Evolutionary conservation across 257 asterid genomes (phyloP).

Genomic region (Solanum paucissectum): DNA sequence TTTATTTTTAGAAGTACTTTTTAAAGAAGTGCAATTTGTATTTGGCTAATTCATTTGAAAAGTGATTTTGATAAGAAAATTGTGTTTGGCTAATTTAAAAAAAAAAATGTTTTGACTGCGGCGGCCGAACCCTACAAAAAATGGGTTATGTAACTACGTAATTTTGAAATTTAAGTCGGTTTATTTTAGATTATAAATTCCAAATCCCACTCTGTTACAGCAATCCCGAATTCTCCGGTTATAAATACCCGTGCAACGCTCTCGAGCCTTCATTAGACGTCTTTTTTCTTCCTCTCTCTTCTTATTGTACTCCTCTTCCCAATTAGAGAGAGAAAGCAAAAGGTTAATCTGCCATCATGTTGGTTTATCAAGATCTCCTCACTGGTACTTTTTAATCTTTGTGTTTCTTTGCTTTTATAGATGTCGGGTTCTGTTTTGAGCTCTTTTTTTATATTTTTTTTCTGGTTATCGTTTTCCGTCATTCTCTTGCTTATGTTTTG

Average conservation of each 20-base stretch:
- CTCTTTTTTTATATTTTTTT: background rate
- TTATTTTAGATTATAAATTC: background rate
- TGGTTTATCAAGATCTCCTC: constrained; percentile 66
- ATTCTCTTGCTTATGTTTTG: background rate
- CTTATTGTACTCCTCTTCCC: background rate
- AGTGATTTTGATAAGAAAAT: too few relatives aligned
- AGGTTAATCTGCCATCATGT: constrained; percentile 17
- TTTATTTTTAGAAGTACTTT: too few relatives aligned
- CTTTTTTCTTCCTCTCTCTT: background rate
- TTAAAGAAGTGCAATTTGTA: too few relatives aligned
- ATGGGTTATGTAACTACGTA: background rate
- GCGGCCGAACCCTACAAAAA: background rate
- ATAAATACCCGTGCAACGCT: background rate
- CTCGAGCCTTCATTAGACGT: background rate
- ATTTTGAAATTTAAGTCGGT: background rate
- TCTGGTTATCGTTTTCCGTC: background rate
- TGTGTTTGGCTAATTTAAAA: too few relatives aligned
- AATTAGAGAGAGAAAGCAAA: background rate
- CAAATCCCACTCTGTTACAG: background rate
- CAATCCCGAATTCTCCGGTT: background rate
- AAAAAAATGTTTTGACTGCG: background rate
- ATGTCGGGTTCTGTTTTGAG: background rate
- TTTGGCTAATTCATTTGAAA: too few relatives aligned
- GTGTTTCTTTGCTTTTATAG: background rate
- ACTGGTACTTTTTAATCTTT: background rate